These are phyloP conservation scores for Podila clonocystis DNA, from an alignment of 192 early-diverging fungal species.

Conservation along the genomic window DNA sequence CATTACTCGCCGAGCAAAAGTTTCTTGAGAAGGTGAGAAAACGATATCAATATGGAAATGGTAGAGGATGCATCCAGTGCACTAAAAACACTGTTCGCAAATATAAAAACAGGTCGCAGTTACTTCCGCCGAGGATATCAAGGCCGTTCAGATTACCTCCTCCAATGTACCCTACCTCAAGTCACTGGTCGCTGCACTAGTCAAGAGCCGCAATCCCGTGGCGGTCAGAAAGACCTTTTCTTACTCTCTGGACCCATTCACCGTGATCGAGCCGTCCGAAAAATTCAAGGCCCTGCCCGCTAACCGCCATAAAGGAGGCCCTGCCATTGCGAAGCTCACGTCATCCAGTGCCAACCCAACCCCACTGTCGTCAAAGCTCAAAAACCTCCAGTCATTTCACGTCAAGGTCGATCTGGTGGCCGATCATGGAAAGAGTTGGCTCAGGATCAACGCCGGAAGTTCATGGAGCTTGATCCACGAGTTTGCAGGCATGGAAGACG, in stretches of 20 bases:
- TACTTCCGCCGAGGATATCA: slow-evolving; percentile 39
- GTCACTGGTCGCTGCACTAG: slow-evolving; percentile 25
- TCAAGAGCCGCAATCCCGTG: slow-evolving; percentile 35
- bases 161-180: slow-evolving; percentile 44
- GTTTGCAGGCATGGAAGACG: slow-evolving; percentile 55
- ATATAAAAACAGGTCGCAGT: slow-evolving; percentile 16
- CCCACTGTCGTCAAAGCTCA: slow-evolving; percentile 16
- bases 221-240: slow-evolving; percentile 31
- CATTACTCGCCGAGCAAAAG: slow-evolving; percentile 28
- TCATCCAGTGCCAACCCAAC: background rate
- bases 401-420: slow-evolving; percentile 61
- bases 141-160: slow-evolving; percentile 28
- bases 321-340: slow-evolving; percentile 12
- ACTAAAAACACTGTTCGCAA: too few relatives aligned
- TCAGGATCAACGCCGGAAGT: slow-evolving; percentile 61
- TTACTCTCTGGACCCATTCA: slow-evolving; percentile 31
- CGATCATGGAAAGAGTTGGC: slow-evolving; percentile 59
- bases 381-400: slow-evolving; percentile 21
- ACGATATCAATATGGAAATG: background rate
- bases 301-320: background rate
- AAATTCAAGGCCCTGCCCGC: slow-evolving; percentile 21
- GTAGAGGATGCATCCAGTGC: background rate
- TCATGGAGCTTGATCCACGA: slow-evolving; percentile 58
- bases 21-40: slow-evolving; percentile 20
- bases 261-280: slow-evolving; percentile 31